Percentiles rank a stretch among this genome's conserved stretches.
phyloP scores from a whole-genome alignment of 495 filamentous ascomycete genomes.

The Barbatosphaeria neglecta region DNA sequence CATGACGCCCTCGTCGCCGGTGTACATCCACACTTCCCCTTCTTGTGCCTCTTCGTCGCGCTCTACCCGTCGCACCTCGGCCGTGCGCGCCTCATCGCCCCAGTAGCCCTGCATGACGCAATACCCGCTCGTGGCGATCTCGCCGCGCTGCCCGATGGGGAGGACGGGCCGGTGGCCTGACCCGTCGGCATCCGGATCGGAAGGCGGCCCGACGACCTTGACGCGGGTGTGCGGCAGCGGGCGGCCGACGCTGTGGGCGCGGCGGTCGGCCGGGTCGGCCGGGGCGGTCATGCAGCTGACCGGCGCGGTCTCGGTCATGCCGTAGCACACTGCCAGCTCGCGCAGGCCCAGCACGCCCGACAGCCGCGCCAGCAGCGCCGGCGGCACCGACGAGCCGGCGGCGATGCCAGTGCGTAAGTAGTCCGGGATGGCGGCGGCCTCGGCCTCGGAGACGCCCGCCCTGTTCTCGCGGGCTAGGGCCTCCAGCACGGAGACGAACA shows the following conservation, averaged over 20 bases:
- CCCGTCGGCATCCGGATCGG: too few relatives aligned
- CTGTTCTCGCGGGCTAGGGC: slow-evolving; percentile 43
- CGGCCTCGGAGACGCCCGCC: slow-evolving; percentile 2
- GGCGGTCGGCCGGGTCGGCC: slow-evolving; percentile 65
- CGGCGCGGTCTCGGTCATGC: slow-evolving; percentile 96
- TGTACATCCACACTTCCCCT: slow-evolving; percentile 29
- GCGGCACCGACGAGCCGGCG: slow-evolving; percentile 75
- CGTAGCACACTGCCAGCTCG: slow-evolving; percentile 91
- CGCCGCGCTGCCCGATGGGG: slow-evolving; percentile 56
- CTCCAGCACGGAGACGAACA: slow-evolving; percentile 85
- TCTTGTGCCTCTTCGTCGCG: slow-evolving; percentile 1
- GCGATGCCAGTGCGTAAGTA: slow-evolving; percentile 79
- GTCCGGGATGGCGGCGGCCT: slow-evolving; percentile 44
- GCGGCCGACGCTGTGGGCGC: slow-evolving; percentile 65
- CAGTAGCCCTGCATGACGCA: slow-evolving; percentile 87
- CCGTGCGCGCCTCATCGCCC: slow-evolving; percentile 56
- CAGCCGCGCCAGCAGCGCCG: slow-evolving; percentile 71
- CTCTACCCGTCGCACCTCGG: slow-evolving; percentile 49
- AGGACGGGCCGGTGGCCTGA: slow-evolving; percentile 47
- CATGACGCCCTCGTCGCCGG: slow-evolving; percentile 73
- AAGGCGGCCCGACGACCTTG: slow-evolving; percentile 63
- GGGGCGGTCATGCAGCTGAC: slow-evolving; percentile 85
- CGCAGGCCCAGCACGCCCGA: slow-evolving; percentile 66
- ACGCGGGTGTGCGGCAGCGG: slow-evolving; percentile 64
- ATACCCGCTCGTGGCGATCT: slow-evolving; percentile 78